Evolutionary conservation across 345 rosid genomes (phyloP).

Genomic region (Rhodamnia argentea): DNA sequence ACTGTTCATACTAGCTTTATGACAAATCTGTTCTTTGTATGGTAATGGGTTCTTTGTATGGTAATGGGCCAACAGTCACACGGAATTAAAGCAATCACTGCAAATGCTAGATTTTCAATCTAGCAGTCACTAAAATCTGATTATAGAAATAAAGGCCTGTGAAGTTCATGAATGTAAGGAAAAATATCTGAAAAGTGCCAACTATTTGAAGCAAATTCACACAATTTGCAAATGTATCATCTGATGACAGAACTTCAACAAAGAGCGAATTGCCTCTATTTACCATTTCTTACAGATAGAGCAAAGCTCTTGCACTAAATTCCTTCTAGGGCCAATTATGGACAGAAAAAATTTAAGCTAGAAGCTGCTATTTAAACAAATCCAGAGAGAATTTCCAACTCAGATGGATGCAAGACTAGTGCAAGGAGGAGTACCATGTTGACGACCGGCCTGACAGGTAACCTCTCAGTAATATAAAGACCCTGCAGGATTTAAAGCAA

Average conservation of each 20-base stretch:
- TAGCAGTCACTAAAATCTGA: background rate
- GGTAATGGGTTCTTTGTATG: background rate
- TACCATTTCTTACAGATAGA: background rate
- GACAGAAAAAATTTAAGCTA: background rate
- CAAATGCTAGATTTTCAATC: background rate
- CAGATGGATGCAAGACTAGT: background rate
- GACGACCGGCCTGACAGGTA: constrained; percentile 2
- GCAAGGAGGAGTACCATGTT: background rate
- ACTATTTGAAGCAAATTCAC: background rate
- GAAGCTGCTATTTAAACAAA: background rate
- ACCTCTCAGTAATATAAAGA: constrained; percentile 45
- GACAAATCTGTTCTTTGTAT: background rate
- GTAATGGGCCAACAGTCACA: background rate
- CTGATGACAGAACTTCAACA: background rate
- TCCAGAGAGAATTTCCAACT: background rate
- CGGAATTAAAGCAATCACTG: background rate
- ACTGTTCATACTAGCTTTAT: background rate
- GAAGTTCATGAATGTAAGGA: background rate
- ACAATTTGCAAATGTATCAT: background rate
- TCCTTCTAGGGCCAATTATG: background rate
- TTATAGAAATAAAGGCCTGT: background rate
- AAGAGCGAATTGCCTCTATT: background rate
- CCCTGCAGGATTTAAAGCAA: constrained; percentile 17
- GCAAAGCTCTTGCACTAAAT: background rate
- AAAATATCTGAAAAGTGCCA: background rate